phyloP scores from a whole-genome alignment of 441 rosid species.

The Theobroma grandiflorum region DNA sequence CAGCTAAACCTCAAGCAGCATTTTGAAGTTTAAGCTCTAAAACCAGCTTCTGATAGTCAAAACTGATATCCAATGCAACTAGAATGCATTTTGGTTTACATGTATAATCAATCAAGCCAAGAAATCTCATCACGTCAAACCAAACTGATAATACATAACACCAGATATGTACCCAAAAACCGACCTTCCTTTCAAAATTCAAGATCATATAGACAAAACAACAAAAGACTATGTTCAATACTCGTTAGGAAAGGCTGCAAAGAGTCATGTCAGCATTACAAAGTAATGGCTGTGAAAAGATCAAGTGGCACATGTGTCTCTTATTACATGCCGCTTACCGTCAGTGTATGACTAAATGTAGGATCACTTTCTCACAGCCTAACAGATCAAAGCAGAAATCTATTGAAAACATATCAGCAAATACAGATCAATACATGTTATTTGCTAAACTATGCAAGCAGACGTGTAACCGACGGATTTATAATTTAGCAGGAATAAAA shows the following conservation, averaged over 20 bases:
- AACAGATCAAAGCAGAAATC: slow-evolving; percentile 15
- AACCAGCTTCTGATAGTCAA: background rate
- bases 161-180: background rate
- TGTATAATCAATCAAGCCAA: background rate
- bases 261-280: background rate
- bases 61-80: background rate
- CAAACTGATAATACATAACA: background rate
- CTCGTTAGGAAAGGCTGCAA: background rate
- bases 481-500: background rate
- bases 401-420: background rate
- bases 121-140: background rate
- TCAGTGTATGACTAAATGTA: background rate
- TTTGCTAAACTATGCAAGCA: background rate
- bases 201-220: background rate
- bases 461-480: background rate
- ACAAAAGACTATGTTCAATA: background rate
- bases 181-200: background rate
- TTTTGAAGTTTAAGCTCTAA: background rate
- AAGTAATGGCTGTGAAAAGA: background rate
- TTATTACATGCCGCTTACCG: background rate
- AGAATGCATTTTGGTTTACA: background rate
- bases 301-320: background rate
- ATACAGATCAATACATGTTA: slow-evolving; percentile 20
- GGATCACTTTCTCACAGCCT: background rate
- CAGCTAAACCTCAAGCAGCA: slow-evolving; percentile 6